These are phyloP conservation scores for Lablab purpureus DNA, from an alignment of 306 rosid genomes.

Conservation along the genomic window DNA sequence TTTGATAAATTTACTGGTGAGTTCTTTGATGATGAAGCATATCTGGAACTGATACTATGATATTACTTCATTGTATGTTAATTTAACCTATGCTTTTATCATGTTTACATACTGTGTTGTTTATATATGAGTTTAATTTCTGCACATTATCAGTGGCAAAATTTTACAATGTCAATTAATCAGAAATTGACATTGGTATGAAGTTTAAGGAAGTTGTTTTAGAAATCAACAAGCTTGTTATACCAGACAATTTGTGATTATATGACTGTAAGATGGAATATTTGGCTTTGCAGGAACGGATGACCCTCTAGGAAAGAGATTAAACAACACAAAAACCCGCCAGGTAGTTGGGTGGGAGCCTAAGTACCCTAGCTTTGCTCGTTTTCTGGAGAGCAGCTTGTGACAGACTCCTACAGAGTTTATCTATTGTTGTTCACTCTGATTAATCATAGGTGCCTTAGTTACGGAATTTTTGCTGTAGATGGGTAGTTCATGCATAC, in stretches of 20 bases:
- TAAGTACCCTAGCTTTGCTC: slow-evolving; percentile 75
- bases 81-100: slow-evolving; percentile 10
- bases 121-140: too few species aligned
- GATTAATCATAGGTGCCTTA: not conserved
- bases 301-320: slow-evolving; percentile 87
- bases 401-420: slow-evolving; percentile 36
- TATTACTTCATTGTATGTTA: slow-evolving; percentile 8
- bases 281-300: slow-evolving; percentile 63
- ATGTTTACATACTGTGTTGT: not conserved
- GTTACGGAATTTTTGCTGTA: slow-evolving; percentile 36
- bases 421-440: slow-evolving; percentile 31
- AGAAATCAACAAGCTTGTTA: too few species aligned
- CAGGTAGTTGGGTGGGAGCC: slow-evolving; percentile 88
- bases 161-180: too few species aligned
- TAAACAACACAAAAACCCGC: slow-evolving; percentile 83
- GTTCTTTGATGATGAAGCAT: slow-evolving; percentile 34
- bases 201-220: too few species aligned
- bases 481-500: slow-evolving; percentile 15
- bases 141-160: too few species aligned
- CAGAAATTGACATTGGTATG: too few species aligned
- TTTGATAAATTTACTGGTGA: slow-evolving; percentile 82
- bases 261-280: not conserved
- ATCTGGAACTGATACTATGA: not conserved
- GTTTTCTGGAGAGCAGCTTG: slow-evolving; percentile 64
- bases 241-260: too few species aligned